Conservation (phyloP, 1,284 basidiomycete species). For the Melanopsichium pennsylvanicum region DNA sequence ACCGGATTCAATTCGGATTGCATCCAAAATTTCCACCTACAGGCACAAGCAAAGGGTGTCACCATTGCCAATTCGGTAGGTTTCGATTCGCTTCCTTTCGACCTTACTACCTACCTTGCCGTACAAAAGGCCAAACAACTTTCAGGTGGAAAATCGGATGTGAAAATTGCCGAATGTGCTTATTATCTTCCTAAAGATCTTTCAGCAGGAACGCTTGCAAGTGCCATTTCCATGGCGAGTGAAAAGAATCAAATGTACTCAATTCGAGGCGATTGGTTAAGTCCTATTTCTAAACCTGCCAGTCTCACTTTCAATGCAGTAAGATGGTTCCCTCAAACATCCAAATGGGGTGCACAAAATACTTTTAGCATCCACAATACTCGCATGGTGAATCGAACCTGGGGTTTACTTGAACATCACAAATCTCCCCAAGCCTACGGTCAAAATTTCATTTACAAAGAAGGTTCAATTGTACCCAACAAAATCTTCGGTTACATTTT, state of each 20-base stretch:
- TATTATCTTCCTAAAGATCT: slow-evolving; percentile 71
- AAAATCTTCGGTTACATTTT: slow-evolving; percentile 69
- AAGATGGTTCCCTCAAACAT: slow-evolving; percentile 69
- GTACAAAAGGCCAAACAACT: slow-evolving; percentile 69
- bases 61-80: slow-evolving; percentile 77
- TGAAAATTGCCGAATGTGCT: slow-evolving; percentile 44
- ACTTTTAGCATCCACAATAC: slow-evolving; percentile 75
- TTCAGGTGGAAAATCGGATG: slow-evolving; percentile 59
- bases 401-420: slow-evolving; percentile 73
- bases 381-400: slow-evolving; percentile 78
- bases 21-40: slow-evolving; percentile 73
- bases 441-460: slow-evolving; percentile 76
- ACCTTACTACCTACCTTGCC: slow-evolving; percentile 73
- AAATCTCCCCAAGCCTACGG: slow-evolving; percentile 35
- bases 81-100: slow-evolving; percentile 73
- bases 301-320: slow-evolving; percentile 69
- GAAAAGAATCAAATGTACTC: slow-evolving; percentile 25
- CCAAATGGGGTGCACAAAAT: slow-evolving; percentile 72
- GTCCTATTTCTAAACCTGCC: slow-evolving; percentile 48
- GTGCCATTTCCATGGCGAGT: slow-evolving; percentile 68
- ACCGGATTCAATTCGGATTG: slow-evolving; percentile 68
- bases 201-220: slow-evolving; percentile 77
- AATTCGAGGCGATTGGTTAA: slow-evolving; percentile 29
- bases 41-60: slow-evolving; percentile 74
- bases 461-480: slow-evolving; percentile 71